Conservation (phyloP, 805 yeast species). For the Candida chauliodis region DNA sequence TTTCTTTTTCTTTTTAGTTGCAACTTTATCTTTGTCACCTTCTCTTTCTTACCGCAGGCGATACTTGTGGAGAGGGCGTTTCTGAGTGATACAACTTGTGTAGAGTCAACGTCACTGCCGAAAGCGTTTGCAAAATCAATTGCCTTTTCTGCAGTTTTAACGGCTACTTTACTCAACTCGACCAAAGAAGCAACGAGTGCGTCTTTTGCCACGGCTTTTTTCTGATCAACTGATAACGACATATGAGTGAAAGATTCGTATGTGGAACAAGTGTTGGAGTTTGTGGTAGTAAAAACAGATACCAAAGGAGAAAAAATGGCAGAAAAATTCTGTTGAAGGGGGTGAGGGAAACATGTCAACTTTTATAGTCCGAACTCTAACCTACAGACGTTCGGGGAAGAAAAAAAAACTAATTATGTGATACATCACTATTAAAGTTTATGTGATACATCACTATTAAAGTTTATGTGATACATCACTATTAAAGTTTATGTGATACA, state of each 20-base stretch:
- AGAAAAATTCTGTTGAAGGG: too few species aligned
- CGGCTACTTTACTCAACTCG: slow-evolving; percentile 83
- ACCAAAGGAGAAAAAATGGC: too few species aligned
- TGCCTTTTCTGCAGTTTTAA: slow-evolving; percentile 77
- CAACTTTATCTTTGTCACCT: slow-evolving; percentile 5
- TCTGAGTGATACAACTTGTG: slow-evolving; percentile 32
- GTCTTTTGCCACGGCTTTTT: slow-evolving; percentile 18
- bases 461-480: too few species aligned
- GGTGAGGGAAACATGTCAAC: too few species aligned
- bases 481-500: too few species aligned
- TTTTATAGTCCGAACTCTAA: too few species aligned
- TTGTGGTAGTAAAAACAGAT: too few species aligned
- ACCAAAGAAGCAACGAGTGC: slow-evolving; percentile 66
- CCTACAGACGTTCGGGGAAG: too few species aligned
- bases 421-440: too few species aligned
- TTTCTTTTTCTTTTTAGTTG: slow-evolving; percentile 43
- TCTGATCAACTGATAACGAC: slow-evolving; percentile 14
- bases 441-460: too few species aligned
- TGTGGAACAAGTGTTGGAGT: too few species aligned
- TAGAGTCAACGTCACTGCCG: slow-evolving; percentile 37
- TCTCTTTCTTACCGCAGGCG: slow-evolving; percentile 12
- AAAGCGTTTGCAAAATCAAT: slow-evolving; percentile 64
- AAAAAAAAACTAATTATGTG: too few species aligned
- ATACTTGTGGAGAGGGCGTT: slow-evolving; percentile 36
- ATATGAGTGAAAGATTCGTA: slow-evolving; percentile 7